Base-by-base conservation (phyloP, 805 yeast genomes). In the Cyberlindnera japonica region DNA sequence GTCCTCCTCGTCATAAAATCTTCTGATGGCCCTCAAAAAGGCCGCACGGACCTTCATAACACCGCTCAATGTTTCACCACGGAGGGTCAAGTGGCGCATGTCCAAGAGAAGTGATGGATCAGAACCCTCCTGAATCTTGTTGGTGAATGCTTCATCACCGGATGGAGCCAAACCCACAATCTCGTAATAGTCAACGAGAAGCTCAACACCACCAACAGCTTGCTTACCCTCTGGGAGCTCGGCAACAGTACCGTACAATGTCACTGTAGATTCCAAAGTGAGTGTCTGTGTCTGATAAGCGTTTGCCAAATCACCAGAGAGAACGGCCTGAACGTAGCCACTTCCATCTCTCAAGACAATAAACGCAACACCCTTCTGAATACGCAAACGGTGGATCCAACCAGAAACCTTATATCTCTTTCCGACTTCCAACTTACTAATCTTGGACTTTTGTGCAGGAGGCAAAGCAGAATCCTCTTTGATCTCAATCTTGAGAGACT, bases 161-260 rank as follows among this genome's bases (percentile, higher is more conserved):
- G 90, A 68, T 53, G 99, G 99, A 32, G 99, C 99, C 48, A 87
- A 74, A 38, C 97, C 96, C 44, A 90, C 71, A 41, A 93, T 71
- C 63, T 84, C 82, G 64, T 90, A 93, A 71, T 75, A 93, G 65
- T 93, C 99, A 41, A 81, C 97, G 47, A 75, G 74, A 55, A 95
- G 75, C 69, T 93, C 99, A 49, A 91, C 95, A 47, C 95, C 96
- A 49, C 98, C 98, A 43, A 97, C 96, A 9, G 99, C 99, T 51
- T 83, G 72, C 65, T 93, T 90, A 48, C 99, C 99, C 63, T 88
- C 97, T 42, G 98, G 98, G 35, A 95, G 72, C 55, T 83, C 77
- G 63, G 77, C 75, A 47, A 93, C 71, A 20, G 77, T 76, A 67
- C 99, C 99, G 61, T 75, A 84, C 44, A 93, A 67, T 36, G 80